Conservation (phyloP, 176 grass and related monocot genomes). For the Dactylis glomerata region DNA sequence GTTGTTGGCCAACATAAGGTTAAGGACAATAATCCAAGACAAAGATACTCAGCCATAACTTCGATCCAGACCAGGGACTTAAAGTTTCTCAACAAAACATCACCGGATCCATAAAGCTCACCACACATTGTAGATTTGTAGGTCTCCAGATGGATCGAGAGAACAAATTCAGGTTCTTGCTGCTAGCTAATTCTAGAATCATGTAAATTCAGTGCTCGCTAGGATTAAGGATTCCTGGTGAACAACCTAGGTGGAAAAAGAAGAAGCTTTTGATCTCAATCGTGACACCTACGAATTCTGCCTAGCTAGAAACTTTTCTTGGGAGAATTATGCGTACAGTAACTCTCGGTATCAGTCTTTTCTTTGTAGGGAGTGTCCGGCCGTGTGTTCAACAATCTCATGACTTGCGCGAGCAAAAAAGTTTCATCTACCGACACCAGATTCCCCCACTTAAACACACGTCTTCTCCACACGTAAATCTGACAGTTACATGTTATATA, state of each 20-base stretch:
- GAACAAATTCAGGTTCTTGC: neutral
- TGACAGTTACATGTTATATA: neutral
- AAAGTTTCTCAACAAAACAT: neutral
- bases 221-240: neutral
- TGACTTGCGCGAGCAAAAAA: neutral
- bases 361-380: neutral
- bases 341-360: neutral
- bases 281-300: neutral
- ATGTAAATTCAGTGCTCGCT: neutral
- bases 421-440: neutral
- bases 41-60: neutral
- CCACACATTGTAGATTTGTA: neutral
- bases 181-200: constrained; percentile 12
- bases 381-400: constrained; percentile 19
- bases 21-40: neutral
- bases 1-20: neutral
- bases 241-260: neutral
- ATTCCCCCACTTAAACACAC: neutral
- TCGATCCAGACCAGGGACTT: neutral
- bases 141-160: neutral
- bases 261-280: neutral
- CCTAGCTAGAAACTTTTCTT: neutral
- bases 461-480: neutral
- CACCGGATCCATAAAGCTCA: neutral
- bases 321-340: neutral